These are phyloP conservation scores for Paramecium octaurelia DNA, from an alignment of 73 alveolate genomes.

Conservation along the genomic window DNA sequence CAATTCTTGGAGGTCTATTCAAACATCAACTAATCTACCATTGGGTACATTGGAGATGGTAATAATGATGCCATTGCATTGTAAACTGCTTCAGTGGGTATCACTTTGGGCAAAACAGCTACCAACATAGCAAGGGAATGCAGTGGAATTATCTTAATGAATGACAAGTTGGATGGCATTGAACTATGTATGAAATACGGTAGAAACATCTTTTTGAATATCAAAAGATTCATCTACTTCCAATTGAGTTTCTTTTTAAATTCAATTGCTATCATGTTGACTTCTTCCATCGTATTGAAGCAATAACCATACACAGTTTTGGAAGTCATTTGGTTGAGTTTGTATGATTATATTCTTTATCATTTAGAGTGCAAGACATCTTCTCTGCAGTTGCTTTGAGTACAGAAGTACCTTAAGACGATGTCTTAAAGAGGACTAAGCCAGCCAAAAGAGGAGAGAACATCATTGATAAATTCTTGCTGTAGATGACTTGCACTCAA, in stretches of 20 bases:
- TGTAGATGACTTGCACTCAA: background rate
- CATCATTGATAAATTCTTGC: background rate
- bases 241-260: constrained; percentile 33
- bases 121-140: constrained; percentile 41
- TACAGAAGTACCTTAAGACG: background rate
- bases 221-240: constrained; percentile 27
- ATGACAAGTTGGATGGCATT: constrained; percentile 26
- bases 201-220: constrained; percentile 13
- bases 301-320: constrained; percentile 27
- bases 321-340: constrained; percentile 34
- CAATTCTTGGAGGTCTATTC: background rate
- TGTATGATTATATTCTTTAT: background rate
- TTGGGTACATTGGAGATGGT: constrained; percentile 35
- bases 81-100: background rate
- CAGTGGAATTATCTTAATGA: constrained; percentile 32
- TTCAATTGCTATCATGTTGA: constrained; percentile 31
- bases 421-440: background rate
- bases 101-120: constrained; percentile 33
- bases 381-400: constrained; percentile 29
- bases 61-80: constrained; percentile 10
- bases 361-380: background rate
- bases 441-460: background rate
- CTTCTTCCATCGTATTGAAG: background rate
- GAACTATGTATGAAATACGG: constrained; percentile 37
- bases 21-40: background rate